These are phyloP conservation scores for Teunomyces funiuensis DNA, from an alignment of 805 yeast genomes.

Conservation along the genomic window DNA sequence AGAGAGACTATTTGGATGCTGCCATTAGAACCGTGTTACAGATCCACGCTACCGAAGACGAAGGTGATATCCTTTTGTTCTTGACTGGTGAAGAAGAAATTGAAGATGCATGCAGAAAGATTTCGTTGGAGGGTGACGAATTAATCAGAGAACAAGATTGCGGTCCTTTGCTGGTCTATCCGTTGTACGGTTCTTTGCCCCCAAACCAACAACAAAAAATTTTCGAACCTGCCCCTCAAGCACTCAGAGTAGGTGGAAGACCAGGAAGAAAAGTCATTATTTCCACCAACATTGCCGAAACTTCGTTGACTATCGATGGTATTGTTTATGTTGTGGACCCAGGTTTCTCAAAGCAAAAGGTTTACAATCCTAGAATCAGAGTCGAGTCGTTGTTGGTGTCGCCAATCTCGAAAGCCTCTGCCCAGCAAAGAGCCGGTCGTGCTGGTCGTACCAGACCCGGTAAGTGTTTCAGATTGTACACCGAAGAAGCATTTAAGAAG, in stretches of 20 bases:
- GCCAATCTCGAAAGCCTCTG: conserved; percentile 95
- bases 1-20: conserved; percentile 90
- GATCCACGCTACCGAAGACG: conserved; percentile 94
- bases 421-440: conserved; percentile 99
- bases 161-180: conserved; percentile 89
- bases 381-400: conserved; percentile 93
- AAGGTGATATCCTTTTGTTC: conserved; percentile 84
- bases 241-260: conserved; percentile 69
- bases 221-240: conserved; percentile 84
- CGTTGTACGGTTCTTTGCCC: conserved; percentile 93
- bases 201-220: conserved; percentile 94
- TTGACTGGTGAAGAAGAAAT: conserved; percentile 97
- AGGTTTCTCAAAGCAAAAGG: conserved; percentile 95
- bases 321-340: conserved; percentile 97
- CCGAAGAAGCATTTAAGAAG: conserved; percentile 93
- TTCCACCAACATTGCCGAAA: conserved; percentile 95
- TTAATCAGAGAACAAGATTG: conserved; percentile 83
- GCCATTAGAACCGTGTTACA: conserved; percentile 94
- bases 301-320: conserved; percentile 96
- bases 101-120: conserved; percentile 92
- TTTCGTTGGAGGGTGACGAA: conserved; percentile 85
- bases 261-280: conserved; percentile 95
- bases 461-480: conserved; percentile 92
- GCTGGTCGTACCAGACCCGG: conserved; percentile 99
- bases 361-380: conserved; percentile 92